Evolutionary conservation across 2,329 filamentous ascomycete genomes (phyloP), one percentile per base, ranked within the genome.

Genomic region (Penicillium vulpinum): DNA sequence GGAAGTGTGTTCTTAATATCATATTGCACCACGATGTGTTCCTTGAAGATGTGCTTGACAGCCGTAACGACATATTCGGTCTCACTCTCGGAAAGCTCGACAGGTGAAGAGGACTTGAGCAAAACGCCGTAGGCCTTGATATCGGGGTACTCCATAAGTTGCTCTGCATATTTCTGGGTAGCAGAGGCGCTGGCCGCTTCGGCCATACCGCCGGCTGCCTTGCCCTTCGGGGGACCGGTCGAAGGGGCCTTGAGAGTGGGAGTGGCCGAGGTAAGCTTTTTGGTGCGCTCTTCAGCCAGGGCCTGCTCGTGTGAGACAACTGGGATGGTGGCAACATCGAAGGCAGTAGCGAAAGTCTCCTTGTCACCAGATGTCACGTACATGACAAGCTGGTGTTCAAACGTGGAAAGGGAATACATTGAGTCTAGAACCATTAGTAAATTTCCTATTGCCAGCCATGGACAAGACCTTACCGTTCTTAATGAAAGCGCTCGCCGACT

Each of bases 31-130:
- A 99, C 93, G 70, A 99, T 82, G 71, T 97, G 91, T 73, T 96
- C 91, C 79, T 96, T 96, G 87, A 97, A 99, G 69, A 99, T 87
- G 73, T 99, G 94, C 81, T 99, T 99, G 76, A 97, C 85, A 22
- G 94, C 88, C 35, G 85, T 87, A 59, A 99, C 94, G 49, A 97
- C 92, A 68, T 99, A 99, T 76, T 99, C 94, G 21, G 93, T 97
- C 78, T 97, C 94, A 51, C 91, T 91, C 75, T 99, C 94, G 18
- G 94, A 97, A 61, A 99, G 87, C 76, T 97, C 93, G 64, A 96
- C 85, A 48, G 89, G 79, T 26, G 85, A 77, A 57, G 91, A 96
- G 41, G 92, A 97, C 80, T 97, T 97, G 80, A 99, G 89, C 13
- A 97, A 86, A 63, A 83, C 84, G 67, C 94, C 94, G 74, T 96